phyloP scores from a whole-genome alignment of 2,329 filamentous ascomycete species.

The Helicocarpus griseus region DNA sequence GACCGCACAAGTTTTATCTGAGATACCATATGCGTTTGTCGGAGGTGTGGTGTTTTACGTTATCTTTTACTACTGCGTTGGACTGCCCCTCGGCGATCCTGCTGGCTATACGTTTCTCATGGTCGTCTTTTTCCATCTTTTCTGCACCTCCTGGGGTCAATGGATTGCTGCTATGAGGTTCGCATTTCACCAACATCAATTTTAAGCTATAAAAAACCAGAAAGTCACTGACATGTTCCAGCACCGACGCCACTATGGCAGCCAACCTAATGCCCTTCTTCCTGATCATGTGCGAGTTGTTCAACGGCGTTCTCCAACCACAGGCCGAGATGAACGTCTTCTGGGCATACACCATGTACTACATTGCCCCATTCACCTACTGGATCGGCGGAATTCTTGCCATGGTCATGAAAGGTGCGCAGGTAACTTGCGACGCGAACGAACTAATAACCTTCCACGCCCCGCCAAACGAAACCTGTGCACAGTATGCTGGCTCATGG shows the following conservation, averaged over 20 bases:
- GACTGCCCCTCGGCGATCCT: slow-evolving; percentile 52
- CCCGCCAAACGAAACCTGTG: slow-evolving; percentile 57
- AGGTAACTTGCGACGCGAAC: slow-evolving; percentile 50
- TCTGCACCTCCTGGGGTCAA: slow-evolving; percentile 62
- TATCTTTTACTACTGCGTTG: slow-evolving; percentile 63
- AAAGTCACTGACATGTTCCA: slow-evolving; percentile 9
- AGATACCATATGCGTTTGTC: slow-evolving; percentile 57
- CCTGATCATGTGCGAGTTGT: slow-evolving; percentile 72
- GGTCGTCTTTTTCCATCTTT: slow-evolving; percentile 62
- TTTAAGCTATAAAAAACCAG: neutral
- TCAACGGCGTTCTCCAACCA: slow-evolving; percentile 79
- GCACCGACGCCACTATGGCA: slow-evolving; percentile 55
- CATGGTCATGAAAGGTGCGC: slow-evolving; percentile 58
- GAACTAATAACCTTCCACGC: slow-evolving; percentile 63
- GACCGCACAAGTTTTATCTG: slow-evolving; percentile 57
- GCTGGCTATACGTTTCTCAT: slow-evolving; percentile 65
- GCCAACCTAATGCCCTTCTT: slow-evolving; percentile 73
- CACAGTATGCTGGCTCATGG: slow-evolving; percentile 62
- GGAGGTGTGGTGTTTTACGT: slow-evolving; percentile 55
- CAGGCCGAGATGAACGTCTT: slow-evolving; percentile 66
- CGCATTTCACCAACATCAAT: slow-evolving; percentile 29
- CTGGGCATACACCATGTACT: slow-evolving; percentile 71
- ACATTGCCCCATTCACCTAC: slow-evolving; percentile 77
- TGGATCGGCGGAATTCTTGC: slow-evolving; percentile 71
- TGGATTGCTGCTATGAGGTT: slow-evolving; percentile 65